Evolutionary conservation across 2,329 filamentous ascomycete species (phyloP).

Genomic region (Dryadomyces quercus-mongolicae): DNA sequence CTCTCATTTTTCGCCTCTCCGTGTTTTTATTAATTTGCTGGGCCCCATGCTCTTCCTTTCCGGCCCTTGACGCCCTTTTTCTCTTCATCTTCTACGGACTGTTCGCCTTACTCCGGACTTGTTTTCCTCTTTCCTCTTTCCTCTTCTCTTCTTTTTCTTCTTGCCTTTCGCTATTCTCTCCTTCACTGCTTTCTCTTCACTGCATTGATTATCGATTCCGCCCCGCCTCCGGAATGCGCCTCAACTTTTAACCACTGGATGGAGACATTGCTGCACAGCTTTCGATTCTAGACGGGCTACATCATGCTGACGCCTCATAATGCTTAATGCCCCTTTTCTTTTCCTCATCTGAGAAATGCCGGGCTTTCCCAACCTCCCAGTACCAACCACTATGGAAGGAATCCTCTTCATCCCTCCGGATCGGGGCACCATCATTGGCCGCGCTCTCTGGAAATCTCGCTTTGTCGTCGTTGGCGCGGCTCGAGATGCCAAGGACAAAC

Average conservation of each 20-base stretch:
- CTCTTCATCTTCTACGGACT: not conserved
- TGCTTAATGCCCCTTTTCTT: constrained; percentile 2
- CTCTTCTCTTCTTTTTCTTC: too few species aligned
- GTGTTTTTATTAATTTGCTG: not conserved
- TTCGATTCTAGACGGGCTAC: not conserved
- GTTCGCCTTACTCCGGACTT: too few species aligned
- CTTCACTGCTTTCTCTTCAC: too few species aligned
- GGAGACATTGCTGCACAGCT: not conserved
- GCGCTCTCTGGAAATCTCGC: constrained; percentile 44
- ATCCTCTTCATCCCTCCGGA: constrained; percentile 37
- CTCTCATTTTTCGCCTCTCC: not conserved
- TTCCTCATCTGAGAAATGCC: constrained; percentile 1
- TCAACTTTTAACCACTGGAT: too few species aligned
- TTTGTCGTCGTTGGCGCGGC: constrained; percentile 42
- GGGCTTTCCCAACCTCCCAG: not conserved
- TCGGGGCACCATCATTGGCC: constrained; percentile 37
- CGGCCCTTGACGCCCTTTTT: not conserved
- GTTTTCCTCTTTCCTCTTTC: too few species aligned
- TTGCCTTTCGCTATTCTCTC: too few species aligned
- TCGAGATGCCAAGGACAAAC: constrained; percentile 20
- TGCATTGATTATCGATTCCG: too few species aligned
- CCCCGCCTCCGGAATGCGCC: too few species aligned
- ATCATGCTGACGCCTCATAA: constrained; percentile 7
- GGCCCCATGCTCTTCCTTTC: not conserved
- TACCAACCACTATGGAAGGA: constrained; percentile 32